These are phyloP conservation scores for Paracoccidioides lutzii DNA, from an alignment of 2,329 filamentous ascomycete species.

Conservation along the genomic window DNA sequence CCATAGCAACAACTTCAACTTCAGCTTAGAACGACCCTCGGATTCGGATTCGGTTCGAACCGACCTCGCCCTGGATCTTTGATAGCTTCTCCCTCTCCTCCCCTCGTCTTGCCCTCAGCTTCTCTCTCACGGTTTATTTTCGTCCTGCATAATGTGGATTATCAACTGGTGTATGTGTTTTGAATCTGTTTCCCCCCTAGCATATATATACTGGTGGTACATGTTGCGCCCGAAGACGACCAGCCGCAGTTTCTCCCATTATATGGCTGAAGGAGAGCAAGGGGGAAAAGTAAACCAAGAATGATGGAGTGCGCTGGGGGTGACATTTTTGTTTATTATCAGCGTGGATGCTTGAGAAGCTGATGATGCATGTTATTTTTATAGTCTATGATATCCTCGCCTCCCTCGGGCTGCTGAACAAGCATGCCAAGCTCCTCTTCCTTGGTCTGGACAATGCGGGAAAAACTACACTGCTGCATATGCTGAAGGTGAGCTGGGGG, in stretches of 20 bases:
- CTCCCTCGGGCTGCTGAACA: constrained; percentile 78
- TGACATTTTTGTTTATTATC: too few species aligned
- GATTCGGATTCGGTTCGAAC: neutral
- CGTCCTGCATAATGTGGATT: constrained; percentile 61
- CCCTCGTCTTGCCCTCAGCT: neutral
- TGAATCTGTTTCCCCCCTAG: constrained; percentile 5
- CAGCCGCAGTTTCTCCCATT: neutral
- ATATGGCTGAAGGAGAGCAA: neutral
- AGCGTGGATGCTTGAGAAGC: neutral
- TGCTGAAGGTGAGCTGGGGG: constrained; percentile 66
- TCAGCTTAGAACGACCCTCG: neutral
- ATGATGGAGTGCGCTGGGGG: too few species aligned
- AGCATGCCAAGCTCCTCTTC: constrained; percentile 90
- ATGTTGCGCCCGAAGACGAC: neutral
- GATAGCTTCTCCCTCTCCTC: neutral
- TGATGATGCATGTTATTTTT: neutral
- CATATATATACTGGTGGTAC: too few species aligned
- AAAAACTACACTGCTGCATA: constrained; percentile 87
- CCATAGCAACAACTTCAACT: too few species aligned
- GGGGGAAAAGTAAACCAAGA: neutral
- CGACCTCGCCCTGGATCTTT: neutral
- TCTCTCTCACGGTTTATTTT: neutral
- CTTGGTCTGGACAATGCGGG: constrained; percentile 88
- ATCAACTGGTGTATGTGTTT: constrained; percentile 73
- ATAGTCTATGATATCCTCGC: constrained; percentile 83